These are phyloP conservation scores for Cercis canadensis DNA, from an alignment of 306 rosid species.

Conservation along the genomic window DNA sequence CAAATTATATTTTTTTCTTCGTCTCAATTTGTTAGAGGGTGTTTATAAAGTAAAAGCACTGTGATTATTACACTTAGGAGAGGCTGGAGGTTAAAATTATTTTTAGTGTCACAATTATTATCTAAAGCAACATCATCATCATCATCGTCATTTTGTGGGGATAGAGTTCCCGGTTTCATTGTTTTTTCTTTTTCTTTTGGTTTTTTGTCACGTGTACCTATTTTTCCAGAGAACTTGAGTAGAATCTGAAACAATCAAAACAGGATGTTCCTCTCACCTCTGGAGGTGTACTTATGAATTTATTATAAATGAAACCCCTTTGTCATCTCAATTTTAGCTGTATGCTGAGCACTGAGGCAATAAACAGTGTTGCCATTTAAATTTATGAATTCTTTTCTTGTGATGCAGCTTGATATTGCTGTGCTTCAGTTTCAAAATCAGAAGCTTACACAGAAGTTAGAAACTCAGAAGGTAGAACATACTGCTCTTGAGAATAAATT, in stretches of 20 bases:
- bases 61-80: not conserved
- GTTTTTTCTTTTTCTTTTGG: no score
- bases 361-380: constrained; percentile 22
- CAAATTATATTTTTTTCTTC: not conserved
- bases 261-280: not conserved
- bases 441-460: constrained; percentile 87
- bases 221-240: not conserved
- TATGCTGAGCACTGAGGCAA: not conserved
- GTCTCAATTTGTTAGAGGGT: not conserved
- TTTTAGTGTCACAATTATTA: not conserved
- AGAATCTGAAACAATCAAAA: not conserved
- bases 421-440: constrained; percentile 93
- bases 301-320: not conserved
- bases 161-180: no score
- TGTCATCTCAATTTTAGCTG: not conserved
- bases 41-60: not conserved
- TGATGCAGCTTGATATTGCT: constrained; percentile 77
- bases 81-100: not conserved
- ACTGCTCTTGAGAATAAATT: constrained; percentile 64
- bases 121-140: not conserved
- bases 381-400: constrained; percentile 37
- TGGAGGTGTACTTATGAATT: constrained; percentile 1
- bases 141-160: not conserved
- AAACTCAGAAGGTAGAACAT: constrained; percentile 83
- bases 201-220: not conserved